A percentile compares a stretch with the other conserved stretches of the same genome.
Evolutionary conservation across 441 rosid species (phyloP).

Genomic region (Adansonia gregorii): DNA sequence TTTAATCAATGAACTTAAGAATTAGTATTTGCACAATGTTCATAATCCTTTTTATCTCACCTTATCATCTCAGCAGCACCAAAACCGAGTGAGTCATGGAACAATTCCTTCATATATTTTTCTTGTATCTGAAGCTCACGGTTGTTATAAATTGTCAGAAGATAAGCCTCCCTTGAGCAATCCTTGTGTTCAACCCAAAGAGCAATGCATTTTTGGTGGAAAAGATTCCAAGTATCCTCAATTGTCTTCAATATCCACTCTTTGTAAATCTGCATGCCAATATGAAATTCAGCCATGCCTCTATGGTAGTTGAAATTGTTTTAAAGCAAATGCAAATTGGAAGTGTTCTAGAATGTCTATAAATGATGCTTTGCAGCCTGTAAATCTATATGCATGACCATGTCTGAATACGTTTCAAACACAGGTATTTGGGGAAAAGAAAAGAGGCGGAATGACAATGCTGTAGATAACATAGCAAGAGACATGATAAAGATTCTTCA

Average conservation of each 20-base stretch:
- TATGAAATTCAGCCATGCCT: constrained; percentile 20
- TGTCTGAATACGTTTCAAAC: too few relatives aligned
- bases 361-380: neutral
- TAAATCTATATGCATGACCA: neutral
- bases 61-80: constrained; percentile 97
- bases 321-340: neutral
- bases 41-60: constrained; percentile 33
- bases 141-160: constrained; percentile 69
- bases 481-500: too few relatives aligned
- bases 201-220: constrained; percentile 56
- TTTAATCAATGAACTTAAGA: neutral
- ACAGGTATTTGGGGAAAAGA: too few relatives aligned
- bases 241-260: constrained; percentile 72
- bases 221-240: constrained; percentile 76
- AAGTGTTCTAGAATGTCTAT: neutral
- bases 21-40: neutral
- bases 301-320: neutral
- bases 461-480: too few relatives aligned
- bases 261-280: constrained; percentile 58
- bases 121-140: constrained; percentile 59
- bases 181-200: constrained; percentile 78
- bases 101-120: constrained; percentile 61
- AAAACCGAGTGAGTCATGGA: constrained; percentile 87
- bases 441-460: too few relatives aligned
- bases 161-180: constrained; percentile 86